Evolutionary conservation across 2,329 filamentous ascomycete species (phyloP).

Genomic region (Ascochyta viciae-villosae): DNA sequence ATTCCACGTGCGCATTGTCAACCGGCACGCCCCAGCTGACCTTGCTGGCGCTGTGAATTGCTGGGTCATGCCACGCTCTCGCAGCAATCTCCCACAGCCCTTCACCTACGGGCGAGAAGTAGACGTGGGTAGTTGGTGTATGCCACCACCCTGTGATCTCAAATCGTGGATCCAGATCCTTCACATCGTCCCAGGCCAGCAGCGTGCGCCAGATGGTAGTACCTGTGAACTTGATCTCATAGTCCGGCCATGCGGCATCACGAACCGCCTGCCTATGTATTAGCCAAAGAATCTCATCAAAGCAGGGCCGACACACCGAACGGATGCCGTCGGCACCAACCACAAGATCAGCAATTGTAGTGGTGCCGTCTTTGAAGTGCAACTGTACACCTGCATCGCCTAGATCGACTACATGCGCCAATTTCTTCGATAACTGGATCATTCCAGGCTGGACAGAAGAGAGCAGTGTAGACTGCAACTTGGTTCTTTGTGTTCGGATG

Average conservation of each 20-base stretch:
- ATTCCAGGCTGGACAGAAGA: slow-evolving; percentile 53
- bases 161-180: slow-evolving; percentile 43
- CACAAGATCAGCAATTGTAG: slow-evolving; percentile 53
- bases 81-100: slow-evolving; percentile 52
- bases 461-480: slow-evolving; percentile 59
- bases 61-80: slow-evolving; percentile 45
- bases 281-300: neutral
- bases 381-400: slow-evolving; percentile 35
- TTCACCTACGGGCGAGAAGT: slow-evolving; percentile 45
- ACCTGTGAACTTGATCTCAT: slow-evolving; percentile 57
- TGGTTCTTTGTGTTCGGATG: slow-evolving; percentile 33
- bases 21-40: slow-evolving; percentile 51
- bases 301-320: slow-evolving; percentile 58
- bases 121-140: slow-evolving; percentile 52
- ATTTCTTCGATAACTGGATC: slow-evolving; percentile 56
- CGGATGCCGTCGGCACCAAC: slow-evolving; percentile 52
- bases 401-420: slow-evolving; percentile 51
- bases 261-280: slow-evolving; percentile 49
- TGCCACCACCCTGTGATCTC: slow-evolving; percentile 55
- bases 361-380: slow-evolving; percentile 56
- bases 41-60: slow-evolving; percentile 35
- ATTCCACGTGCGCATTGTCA: slow-evolving; percentile 47
- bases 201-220: slow-evolving; percentile 58
- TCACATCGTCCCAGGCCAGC: slow-evolving; percentile 43
- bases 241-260: slow-evolving; percentile 51